These are phyloP conservation scores for Pseudophaeomoniella oleicola DNA, from an alignment of 2,329 filamentous ascomycete species.

Conservation along the genomic window DNA sequence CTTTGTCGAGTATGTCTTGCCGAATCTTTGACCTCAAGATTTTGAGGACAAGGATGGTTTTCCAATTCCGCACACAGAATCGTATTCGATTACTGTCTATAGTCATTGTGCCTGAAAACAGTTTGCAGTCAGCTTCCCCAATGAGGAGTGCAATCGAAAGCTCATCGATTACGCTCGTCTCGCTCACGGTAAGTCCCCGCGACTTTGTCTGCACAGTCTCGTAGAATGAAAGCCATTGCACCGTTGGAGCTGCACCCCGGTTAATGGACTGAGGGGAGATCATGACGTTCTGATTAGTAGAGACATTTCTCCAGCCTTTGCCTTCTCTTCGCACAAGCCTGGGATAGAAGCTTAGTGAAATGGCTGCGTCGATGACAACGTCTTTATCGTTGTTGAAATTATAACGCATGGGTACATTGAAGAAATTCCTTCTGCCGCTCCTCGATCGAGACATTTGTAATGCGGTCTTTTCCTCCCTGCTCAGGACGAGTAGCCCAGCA, in stretches of 20 bases:
- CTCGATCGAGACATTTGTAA: constrained; percentile 39
- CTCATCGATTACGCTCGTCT: constrained; percentile 67
- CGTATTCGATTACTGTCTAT: constrained; percentile 77
- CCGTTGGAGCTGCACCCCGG: constrained; percentile 12
- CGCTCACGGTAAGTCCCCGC: constrained; percentile 71
- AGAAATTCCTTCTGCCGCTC: constrained; percentile 57
- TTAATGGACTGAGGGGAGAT: constrained; percentile 85
- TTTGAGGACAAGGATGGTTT: constrained; percentile 79
- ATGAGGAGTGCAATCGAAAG: constrained; percentile 74
- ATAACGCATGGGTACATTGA: constrained; percentile 62
- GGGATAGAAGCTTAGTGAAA: constrained; percentile 91
- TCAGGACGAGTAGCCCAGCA: constrained; percentile 65
- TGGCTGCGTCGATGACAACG: constrained; percentile 60
- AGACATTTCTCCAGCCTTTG: constrained; percentile 79
- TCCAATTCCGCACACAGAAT: constrained; percentile 79
- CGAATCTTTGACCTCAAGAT: constrained; percentile 39
- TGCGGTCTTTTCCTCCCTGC: constrained; percentile 53
- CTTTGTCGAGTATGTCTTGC: constrained; percentile 3
- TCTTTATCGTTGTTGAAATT: constrained; percentile 71
- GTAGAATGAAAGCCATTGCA: constrained; percentile 86
- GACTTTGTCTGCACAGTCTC: constrained; percentile 89
- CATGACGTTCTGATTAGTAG: constrained; percentile 82
- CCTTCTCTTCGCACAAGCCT: constrained; percentile 74
- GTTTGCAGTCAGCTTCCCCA: constrained; percentile 77
- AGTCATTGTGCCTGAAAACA: constrained; percentile 75